Evolutionary conservation across 208 protist genomes (phyloP).

Genomic region (Baffinella frigidus): DNA sequence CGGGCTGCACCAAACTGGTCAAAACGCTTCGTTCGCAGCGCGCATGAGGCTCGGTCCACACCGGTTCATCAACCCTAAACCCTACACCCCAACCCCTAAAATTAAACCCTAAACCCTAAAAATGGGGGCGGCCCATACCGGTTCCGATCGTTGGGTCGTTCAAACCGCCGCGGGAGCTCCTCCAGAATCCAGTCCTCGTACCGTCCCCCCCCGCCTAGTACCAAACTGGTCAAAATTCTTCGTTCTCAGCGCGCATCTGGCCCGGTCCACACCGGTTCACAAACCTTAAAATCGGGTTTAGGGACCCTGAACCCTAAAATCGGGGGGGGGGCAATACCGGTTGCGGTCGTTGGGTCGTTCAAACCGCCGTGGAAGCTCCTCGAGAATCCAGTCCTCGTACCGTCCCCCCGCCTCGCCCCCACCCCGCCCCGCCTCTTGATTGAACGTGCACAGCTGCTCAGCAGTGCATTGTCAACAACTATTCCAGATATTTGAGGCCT

Average conservation of each 20-base stretch:
- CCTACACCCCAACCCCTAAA: not conserved
- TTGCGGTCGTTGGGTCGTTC: slow-evolving; percentile 20
- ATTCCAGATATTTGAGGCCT: too few species aligned
- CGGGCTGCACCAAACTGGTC: not conserved
- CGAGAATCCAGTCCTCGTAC: not conserved
- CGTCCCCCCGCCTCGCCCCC: not conserved
- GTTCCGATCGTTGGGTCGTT: slow-evolving; percentile 25
- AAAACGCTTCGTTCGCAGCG: too few species aligned
- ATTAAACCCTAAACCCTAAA: not conserved
- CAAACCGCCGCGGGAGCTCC: not conserved
- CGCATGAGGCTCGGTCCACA: too few species aligned
- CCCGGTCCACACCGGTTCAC: too few species aligned
- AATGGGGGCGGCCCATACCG: not conserved
- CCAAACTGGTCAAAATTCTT: too few species aligned
- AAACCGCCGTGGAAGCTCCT: slow-evolving; percentile 1
- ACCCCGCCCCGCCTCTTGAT: too few species aligned
- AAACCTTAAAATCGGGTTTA: not conserved
- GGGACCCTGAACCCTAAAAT: not conserved
- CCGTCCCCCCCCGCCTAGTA: not conserved
- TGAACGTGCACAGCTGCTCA: too few species aligned
- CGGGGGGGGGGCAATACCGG: not conserved
- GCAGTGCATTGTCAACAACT: too few species aligned
- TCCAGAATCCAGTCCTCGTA: not conserved
- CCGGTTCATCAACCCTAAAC: too few species aligned
- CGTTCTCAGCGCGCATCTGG: too few species aligned